Evolutionary conservation across 1,284 basidiomycete species (phyloP), one percentile per base, ranked within the genome.

Genomic region (Cerioporus squamosus): DNA sequence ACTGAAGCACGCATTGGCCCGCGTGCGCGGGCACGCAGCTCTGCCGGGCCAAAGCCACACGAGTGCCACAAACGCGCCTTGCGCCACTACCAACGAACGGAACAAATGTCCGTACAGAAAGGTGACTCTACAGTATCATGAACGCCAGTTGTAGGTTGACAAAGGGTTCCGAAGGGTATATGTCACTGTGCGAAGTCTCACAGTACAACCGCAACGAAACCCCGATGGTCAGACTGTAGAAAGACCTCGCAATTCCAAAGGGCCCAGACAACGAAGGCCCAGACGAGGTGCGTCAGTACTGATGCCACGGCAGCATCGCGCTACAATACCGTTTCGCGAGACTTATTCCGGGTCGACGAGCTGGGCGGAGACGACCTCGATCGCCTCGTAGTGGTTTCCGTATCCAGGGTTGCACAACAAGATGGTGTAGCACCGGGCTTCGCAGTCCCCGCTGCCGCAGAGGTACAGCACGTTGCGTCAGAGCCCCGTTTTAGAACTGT

Each of bases 321-420:
- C 43, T 22, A 24, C 44, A 24, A 46, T 24, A 5, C 9, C 26
- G 24, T 23, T 23, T 5, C 14, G 26, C 24, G 31, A 31, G 17
- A 46, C 12, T 23, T n/a, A 17, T 8, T 5, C 17, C 44, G 44
- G 44, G 29, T 46, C 44, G 26, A n/a, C 15, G 44, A 46, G 44
- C 24, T n/a, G 1, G 14, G 31, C 17, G 15, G 44, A 46, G 26
- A 18, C 3, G 44, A 46, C 29, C 24, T 22, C 20, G 44, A n/a
- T 9, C 17, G 24, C 15, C 23, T 7, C 9, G 24, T 15, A 46
- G 44, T 24, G 31, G 23, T 46, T 50, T 8, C 54, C 73, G 79
- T 40, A 18, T 14, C 39, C 39, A 14, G 15, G 6, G 15, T 18
- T 14, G 39, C 5, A 18, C 15, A 40, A 14, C 39, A 5, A 5